Base-by-base conservation (phyloP, 371 early-diverging fungal genomes). In the Choanephora cucurbitarum region DNA sequence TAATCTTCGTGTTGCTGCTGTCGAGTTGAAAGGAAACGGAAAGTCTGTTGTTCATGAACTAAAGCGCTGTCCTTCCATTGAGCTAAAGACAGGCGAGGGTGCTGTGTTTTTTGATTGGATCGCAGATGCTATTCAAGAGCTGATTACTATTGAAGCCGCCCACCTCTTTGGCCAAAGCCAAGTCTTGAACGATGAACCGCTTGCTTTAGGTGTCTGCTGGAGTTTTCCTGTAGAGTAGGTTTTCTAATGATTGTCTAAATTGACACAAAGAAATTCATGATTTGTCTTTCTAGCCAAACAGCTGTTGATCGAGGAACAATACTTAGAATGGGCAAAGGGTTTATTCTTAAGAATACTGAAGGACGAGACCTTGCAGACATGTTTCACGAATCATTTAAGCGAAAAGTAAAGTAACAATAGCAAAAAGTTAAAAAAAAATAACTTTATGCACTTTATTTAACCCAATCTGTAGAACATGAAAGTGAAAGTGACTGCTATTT, bases 321-420 rank as follows among this genome's bases (percentile, higher is more conserved):
- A 40, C 72, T 93, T 45, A 80, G 86, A 65, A 96, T 96, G 97
- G 93, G 89, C 64, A 97, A 96, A 80, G 95, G 96, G 8, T 96
- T 96, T 60, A 78, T 80, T 7, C 73, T 85, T 51, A 66, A 82
- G 5, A 89, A 88, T 46, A 86, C 88, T 5, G 89, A 89, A 28
- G 93, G 91, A 44, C 77, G 82, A 51, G 95, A 97, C 62, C 87
- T 94, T 46, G 91, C 91, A 52, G 81, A 79, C 14, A 66, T 94
- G 46, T 84, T 96, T 49, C 86, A 91, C 62, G 82, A 72, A 5
- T 94, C 96, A 24, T 88, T 96, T 64, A 55, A 71, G 48, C 82
- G 91, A 55, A 90, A 88, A 77, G 84, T 73, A 69, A 54, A 28
- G 34, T 47, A 48, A 17, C 33, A 24, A 0, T 24, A 24, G 3